Base-by-base conservation (phyloP, 768 basidiomycete genomes). In the Pleurotus giganteus region DNA sequence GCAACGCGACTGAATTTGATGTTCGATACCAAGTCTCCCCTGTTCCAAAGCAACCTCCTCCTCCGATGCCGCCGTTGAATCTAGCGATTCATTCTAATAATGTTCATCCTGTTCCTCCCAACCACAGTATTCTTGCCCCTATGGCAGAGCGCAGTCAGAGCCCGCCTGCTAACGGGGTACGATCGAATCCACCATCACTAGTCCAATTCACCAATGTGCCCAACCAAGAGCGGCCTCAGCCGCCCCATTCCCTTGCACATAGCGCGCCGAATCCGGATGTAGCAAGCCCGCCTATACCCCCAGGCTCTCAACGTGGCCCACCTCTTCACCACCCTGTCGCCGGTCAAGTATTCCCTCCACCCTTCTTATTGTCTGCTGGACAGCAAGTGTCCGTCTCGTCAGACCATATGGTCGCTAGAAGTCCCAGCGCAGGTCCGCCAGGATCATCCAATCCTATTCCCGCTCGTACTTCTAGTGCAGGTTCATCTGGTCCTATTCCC, bases 11-110 rank as follows among this genome's bases (percentile, higher is more conserved):
- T 29, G 45, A 50, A 36, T 52, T 61, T 23, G 49, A 55, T 32
- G 36, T 26, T 52, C 24, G 28, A 32, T 51, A 29, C 45, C 2
- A 54, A 86, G 85, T 85, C 47, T 75, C 82, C 29, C 81, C 80
- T 27, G 73, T 75, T 17, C 75, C 82, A 12, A 88, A 85, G 65
- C 81, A 79, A 50, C 82, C 85, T 36, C 79, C 86, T 4, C 89
- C 89, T 3, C 88, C 87, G 2, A 65, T 89, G 49, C 86, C 88
- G 4, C 66, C 78, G 6, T 59, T 82, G 23, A 71, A 69, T 34
- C 24, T 27, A 4, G n/a, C 29, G 2, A 26, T 28, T 12, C 46
- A 47, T 23, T 9, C 28, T 3, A 29, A 21, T 19, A 21, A 26
- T 26, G 13, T 17, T 9, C n/a, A 29, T 8, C 31, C 74, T 29